Conservation (phyloP, 768 basidiomycete species). For the Roridomyces roridus region DNA sequence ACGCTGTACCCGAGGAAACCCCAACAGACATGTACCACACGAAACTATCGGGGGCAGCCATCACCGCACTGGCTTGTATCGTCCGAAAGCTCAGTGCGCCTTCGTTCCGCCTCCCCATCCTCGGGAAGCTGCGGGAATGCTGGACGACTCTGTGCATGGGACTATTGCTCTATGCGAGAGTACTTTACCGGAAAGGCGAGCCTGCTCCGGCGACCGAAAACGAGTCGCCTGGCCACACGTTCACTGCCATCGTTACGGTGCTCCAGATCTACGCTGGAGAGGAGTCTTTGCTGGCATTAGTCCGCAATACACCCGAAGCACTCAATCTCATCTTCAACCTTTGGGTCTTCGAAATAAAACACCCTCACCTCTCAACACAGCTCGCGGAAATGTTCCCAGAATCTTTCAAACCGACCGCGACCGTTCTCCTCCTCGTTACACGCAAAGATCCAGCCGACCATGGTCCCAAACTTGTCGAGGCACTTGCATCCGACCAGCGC, state of each 20-base stretch:
- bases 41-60: not conserved
- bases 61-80: slow-evolving; percentile 1
- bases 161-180: slow-evolving; percentile 1
- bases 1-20: not conserved
- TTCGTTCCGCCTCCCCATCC: not conserved
- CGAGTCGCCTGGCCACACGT: slow-evolving; percentile 12
- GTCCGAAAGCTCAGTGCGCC: not conserved
- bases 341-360: slow-evolving; percentile 3
- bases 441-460: not conserved
- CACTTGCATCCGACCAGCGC: not conserved
- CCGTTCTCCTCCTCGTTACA: not conserved
- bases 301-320: not conserved
- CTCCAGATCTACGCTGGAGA: slow-evolving; percentile 4
- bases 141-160: slow-evolving; percentile 6
- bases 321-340: not conserved
- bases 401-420: slow-evolving; percentile 1
- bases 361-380: not conserved
- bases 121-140: not conserved
- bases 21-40: not conserved
- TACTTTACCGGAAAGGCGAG: not conserved
- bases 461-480: not conserved
- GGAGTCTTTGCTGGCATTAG: slow-evolving; percentile 6
- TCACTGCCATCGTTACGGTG: slow-evolving; percentile 9
- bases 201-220: not conserved
- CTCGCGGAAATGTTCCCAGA: slow-evolving; percentile 10